Conservation (phyloP, 73 alveolate species). For the Paramecium primaurelia region DNA sequence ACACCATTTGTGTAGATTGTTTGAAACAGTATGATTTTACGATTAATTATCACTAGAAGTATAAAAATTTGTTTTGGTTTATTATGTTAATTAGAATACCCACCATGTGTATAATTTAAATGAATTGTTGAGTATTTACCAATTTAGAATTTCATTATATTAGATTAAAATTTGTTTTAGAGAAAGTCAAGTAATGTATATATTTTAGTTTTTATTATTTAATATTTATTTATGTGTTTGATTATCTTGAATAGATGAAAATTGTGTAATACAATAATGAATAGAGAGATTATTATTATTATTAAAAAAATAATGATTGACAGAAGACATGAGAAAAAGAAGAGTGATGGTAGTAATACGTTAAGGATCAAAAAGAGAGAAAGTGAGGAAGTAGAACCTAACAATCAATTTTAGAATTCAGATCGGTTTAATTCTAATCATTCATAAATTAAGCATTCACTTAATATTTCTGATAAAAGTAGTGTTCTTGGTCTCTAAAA, state of each 20-base stretch:
- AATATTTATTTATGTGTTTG: not conserved
- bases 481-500: not conserved
- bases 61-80: no score
- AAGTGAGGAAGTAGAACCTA: not conserved
- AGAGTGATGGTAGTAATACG: not conserved
- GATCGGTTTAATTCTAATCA: not conserved
- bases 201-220: slow-evolving; percentile 59
- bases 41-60: no score
- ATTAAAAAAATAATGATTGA: not conserved
- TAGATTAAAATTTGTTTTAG: slow-evolving; percentile 21
- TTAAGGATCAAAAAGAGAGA: not conserved
- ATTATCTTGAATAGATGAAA: not conserved
- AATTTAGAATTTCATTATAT: no score
- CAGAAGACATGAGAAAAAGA: not conserved
- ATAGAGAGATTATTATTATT: not conserved
- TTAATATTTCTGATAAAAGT: not conserved
- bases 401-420: not conserved
- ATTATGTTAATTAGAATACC: no score
- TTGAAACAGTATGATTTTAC: no score
- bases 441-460: not conserved
- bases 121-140: no score
- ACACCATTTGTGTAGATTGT: no score
- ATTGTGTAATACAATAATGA: not conserved
- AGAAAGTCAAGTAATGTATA: slow-evolving; percentile 53
- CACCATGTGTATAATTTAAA: no score